A percentile compares a stretch with the other conserved stretches of the same genome.
Conservation (phyloP, 352 stramenopile species). For the Globisporangium solare region DNA sequence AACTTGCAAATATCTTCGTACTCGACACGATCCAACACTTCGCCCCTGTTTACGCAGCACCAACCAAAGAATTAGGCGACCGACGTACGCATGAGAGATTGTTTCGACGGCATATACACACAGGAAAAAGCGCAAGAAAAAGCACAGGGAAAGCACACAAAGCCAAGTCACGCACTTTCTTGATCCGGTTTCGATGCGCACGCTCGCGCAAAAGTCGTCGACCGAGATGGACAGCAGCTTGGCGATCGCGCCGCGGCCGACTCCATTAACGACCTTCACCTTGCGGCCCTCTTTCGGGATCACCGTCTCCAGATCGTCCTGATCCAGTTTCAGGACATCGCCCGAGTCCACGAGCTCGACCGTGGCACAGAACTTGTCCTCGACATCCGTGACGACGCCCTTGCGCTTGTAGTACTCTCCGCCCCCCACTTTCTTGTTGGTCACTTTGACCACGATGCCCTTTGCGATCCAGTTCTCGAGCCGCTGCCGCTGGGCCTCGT, state of each 20-base stretch:
- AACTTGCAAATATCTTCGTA: slow-evolving; percentile 84
- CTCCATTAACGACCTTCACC: slow-evolving; percentile 78
- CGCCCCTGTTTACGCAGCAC: slow-evolving; percentile 35
- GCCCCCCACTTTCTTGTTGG: slow-evolving; percentile 89
- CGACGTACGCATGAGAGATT: background rate
- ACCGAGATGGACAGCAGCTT: slow-evolving; percentile 73
- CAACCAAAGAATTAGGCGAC: slow-evolving; percentile 4
- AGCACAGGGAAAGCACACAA: no score
- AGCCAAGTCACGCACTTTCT: slow-evolving; percentile 28
- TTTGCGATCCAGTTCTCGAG: slow-evolving; percentile 90
- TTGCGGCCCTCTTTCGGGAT: slow-evolving; percentile 66
- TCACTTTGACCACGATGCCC: slow-evolving; percentile 92
- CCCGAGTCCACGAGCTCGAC: slow-evolving; percentile 81
- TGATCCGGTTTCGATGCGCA: slow-evolving; percentile 62
- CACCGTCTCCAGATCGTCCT: slow-evolving; percentile 89
- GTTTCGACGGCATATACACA: background rate
- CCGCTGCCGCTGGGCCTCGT: slow-evolving; percentile 30
- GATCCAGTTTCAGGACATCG: slow-evolving; percentile 78
- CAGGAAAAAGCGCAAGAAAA: no score
- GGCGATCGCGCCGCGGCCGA: slow-evolving; percentile 46
- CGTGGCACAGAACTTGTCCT: slow-evolving; percentile 77
- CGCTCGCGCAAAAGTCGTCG: slow-evolving; percentile 54
- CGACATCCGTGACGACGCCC: slow-evolving; percentile 64
- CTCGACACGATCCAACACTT: slow-evolving; percentile 66
- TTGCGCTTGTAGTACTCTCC: slow-evolving; percentile 90